Evolutionary conservation across 1,139 yeast species (phyloP).

Genomic region (Kodamaea derodonti): DNA sequence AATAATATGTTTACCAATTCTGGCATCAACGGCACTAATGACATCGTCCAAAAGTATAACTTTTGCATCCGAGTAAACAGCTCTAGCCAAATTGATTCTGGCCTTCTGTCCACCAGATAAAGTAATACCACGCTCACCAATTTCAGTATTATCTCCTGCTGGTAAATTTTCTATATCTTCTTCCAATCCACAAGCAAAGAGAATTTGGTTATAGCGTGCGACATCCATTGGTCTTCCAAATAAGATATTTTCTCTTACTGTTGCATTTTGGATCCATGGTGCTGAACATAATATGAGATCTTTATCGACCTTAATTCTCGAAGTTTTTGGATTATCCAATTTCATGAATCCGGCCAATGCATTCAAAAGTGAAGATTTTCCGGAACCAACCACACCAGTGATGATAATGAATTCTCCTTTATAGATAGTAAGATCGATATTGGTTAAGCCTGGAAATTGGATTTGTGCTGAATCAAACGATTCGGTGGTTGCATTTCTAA

Average conservation of each 20-base stretch:
- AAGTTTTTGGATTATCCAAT: constrained; percentile 22
- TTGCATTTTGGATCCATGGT: constrained; percentile 48
- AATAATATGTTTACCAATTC: constrained; percentile 38
- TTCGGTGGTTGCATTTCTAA: constrained; percentile 7
- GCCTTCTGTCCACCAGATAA: constrained; percentile 45
- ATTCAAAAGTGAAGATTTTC: constrained; percentile 35
- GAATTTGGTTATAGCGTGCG: constrained; percentile 23
- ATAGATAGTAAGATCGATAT: constrained; percentile 26
- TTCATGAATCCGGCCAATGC: constrained; percentile 40
- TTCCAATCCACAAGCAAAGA: constrained; percentile 38
- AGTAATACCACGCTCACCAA: constrained; percentile 43
- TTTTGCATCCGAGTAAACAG: constrained; percentile 33
- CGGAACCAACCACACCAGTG: constrained; percentile 42
- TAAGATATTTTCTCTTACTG: constrained; percentile 38
- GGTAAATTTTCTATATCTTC: constrained; percentile 34
- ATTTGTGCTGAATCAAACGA: constrained; percentile 10
- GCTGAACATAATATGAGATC: constrained; percentile 30
- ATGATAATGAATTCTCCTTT: constrained; percentile 33
- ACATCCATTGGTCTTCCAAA: constrained; percentile 35
- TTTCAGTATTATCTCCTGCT: constrained; percentile 37
- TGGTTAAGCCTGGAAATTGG: constrained; percentile 26
- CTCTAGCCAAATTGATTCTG: constrained; percentile 40
- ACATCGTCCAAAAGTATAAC: constrained; percentile 39
- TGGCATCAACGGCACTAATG: constrained; percentile 40
- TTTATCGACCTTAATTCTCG: constrained; percentile 24